A percentile compares a stretch with the other conserved stretches of the same genome.
phyloP scores from a whole-genome alignment of 768 basidiomycete genomes.

The Austroboletus festivus region DNA sequence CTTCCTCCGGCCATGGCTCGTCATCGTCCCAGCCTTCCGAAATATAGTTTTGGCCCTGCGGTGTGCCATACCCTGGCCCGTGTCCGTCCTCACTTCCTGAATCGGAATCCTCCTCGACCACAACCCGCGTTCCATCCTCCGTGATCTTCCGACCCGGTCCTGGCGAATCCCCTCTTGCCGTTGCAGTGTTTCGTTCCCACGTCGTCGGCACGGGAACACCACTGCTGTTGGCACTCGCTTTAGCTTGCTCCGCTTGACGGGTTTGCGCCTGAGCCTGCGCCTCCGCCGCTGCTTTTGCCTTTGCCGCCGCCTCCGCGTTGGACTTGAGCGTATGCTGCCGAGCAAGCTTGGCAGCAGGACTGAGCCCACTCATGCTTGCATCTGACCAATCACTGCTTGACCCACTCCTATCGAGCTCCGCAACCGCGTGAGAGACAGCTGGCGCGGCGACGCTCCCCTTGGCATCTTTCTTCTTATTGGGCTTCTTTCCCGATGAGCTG shows the following conservation, averaged over 20 bases:
- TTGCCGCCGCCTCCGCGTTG: slow-evolving; percentile 53
- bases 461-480: slow-evolving; percentile 49
- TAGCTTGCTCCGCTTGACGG: slow-evolving; percentile 13
- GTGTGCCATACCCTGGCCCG: slow-evolving; percentile 33
- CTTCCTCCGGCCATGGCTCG: slow-evolving; percentile 72
- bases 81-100: slow-evolving; percentile 55
- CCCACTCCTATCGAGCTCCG: slow-evolving; percentile 68
- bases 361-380: slow-evolving; percentile 65
- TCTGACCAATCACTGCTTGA: slow-evolving; percentile 53
- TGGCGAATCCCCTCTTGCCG: slow-evolving; percentile 45
- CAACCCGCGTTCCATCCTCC: slow-evolving; percentile 63
- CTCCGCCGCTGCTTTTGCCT: slow-evolving; percentile 35
- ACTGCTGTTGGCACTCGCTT: slow-evolving; percentile 26
- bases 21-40: slow-evolving; percentile 76
- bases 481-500: slow-evolving; percentile 40
- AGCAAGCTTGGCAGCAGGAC: slow-evolving; percentile 87
- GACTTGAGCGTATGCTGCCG: slow-evolving; percentile 89
- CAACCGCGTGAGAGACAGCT: slow-evolving; percentile 77
- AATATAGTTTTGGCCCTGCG: slow-evolving; percentile 35
- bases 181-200: slow-evolving; percentile 84
- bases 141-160: slow-evolving; percentile 45
- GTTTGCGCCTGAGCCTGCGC: slow-evolving; percentile 15
- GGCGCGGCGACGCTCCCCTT: slow-evolving; percentile 68
- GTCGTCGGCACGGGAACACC: slow-evolving; percentile 48
- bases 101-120: slow-evolving; percentile 71